These are phyloP conservation scores for Coelomomyces lativittatus DNA, from an alignment of 371 early-diverging fungal species.

Conservation along the genomic window DNA sequence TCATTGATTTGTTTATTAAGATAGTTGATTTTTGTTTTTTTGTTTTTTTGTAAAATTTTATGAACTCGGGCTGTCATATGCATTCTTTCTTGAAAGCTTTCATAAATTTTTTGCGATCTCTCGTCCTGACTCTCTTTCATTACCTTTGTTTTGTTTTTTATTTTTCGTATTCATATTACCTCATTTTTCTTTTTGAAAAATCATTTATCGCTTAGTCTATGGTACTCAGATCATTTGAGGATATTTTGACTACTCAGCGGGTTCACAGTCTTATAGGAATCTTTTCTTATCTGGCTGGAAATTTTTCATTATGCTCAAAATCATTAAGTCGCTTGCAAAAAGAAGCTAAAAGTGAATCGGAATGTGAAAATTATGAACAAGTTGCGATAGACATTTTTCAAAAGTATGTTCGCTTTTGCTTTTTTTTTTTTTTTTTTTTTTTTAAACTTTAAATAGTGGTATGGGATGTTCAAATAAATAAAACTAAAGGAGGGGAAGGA, in stretches of 20 bases:
- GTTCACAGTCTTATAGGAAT: slow-evolving; percentile 19
- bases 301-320: slow-evolving; percentile 18
- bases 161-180: not conserved
- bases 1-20: not conserved
- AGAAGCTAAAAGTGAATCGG: slow-evolving; percentile 5
- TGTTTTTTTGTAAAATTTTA: too few relatives aligned
- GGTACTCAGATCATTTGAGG: slow-evolving; percentile 19
- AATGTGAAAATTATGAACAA: slow-evolving; percentile 9
- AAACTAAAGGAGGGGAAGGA: not conserved
- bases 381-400: slow-evolving; percentile 23
- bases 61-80: too few relatives aligned
- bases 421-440: not conserved
- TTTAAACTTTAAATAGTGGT: not conserved
- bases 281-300: slow-evolving; percentile 11
- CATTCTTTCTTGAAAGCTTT: too few relatives aligned
- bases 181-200: not conserved
- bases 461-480: not conserved
- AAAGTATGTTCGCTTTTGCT: slow-evolving; percentile 8
- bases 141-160: too few relatives aligned
- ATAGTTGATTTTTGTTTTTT: too few relatives aligned
- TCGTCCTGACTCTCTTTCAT: not conserved
- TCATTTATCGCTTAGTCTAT: slow-evolving; percentile 6
- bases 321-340: slow-evolving; percentile 25
- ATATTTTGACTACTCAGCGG: slow-evolving; percentile 12
- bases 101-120: not conserved